Evolutionary conservation across 2,329 filamentous ascomycete species (phyloP).

Genomic region (Fusarium duplospermum): DNA sequence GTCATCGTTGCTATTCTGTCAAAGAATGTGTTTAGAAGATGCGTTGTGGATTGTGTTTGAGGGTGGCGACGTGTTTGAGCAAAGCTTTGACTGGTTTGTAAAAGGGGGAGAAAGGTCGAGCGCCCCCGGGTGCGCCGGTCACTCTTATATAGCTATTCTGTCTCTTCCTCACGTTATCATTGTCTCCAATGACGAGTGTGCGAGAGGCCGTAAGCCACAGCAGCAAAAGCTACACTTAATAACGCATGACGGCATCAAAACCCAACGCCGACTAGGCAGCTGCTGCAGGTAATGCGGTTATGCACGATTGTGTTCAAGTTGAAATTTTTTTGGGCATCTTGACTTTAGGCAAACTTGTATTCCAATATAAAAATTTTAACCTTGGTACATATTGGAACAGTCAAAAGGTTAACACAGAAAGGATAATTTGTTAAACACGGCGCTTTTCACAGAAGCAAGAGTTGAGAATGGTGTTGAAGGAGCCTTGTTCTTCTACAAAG

Average conservation of each 20-base stretch:
- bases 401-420: no score
- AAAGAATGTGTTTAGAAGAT: not conserved
- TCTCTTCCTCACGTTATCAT: not conserved
- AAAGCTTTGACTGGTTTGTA: not conserved
- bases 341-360: not conserved
- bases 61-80: not conserved
- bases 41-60: not conserved
- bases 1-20: not conserved
- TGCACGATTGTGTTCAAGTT: not conserved
- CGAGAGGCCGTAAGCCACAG: no score
- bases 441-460: no score
- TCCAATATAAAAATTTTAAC: not conserved
- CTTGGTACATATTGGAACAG: not conserved
- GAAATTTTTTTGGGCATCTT: not conserved
- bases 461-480: no score
- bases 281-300: not conserved
- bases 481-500: no score
- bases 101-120: not conserved
- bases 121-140: not conserved
- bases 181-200: no score
- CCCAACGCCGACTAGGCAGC: not conserved
- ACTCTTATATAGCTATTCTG: not conserved
- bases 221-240: no score
- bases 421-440: not conserved
- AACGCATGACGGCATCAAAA: no score